Evolutionary conservation across 179 eudicot genomes (phyloP).

Genomic region (Beta lomatogona): DNA sequence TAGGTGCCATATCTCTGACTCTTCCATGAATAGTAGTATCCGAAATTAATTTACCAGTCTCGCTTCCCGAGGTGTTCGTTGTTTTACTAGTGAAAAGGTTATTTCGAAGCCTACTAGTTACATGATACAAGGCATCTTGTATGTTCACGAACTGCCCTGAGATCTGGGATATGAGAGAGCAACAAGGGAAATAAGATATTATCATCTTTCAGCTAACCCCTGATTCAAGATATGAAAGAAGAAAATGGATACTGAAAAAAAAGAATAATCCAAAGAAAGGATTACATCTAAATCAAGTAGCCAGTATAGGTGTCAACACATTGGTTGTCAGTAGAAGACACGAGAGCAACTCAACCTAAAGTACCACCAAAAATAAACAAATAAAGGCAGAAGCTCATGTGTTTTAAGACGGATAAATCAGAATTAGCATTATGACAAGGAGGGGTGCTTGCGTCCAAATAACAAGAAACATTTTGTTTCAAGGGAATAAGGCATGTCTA

Average conservation of each 20-base stretch:
- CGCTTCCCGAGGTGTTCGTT: slow-evolving; percentile 38
- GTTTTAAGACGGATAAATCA: neutral
- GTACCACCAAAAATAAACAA: no score
- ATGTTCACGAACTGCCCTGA: slow-evolving; percentile 65
- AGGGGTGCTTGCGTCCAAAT: neutral
- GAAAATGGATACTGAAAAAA: neutral
- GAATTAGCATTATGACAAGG: neutral
- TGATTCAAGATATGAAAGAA: neutral
- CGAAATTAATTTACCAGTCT: slow-evolving; percentile 28
- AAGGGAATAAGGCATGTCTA: neutral
- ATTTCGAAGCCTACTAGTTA: slow-evolving; percentile 68
- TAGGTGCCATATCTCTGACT: slow-evolving; percentile 34
- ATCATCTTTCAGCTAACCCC: neutral
- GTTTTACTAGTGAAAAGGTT: slow-evolving; percentile 39
- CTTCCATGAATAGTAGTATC: slow-evolving; percentile 40
- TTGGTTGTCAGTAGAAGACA: no score
- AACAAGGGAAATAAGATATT: slow-evolving; percentile 8
- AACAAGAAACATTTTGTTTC: neutral
- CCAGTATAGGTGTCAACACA: no score
- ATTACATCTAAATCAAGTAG: neutral
- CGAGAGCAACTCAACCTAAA: no score
- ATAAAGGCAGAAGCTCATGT: no score
- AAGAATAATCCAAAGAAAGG: neutral
- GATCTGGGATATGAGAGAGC: slow-evolving; percentile 45
- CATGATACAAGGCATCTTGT: slow-evolving; percentile 66